Evolutionary conservation across 1,284 basidiomycete species (phyloP).

Genomic region (Cutaneotrichosporon dermatis): DNA sequence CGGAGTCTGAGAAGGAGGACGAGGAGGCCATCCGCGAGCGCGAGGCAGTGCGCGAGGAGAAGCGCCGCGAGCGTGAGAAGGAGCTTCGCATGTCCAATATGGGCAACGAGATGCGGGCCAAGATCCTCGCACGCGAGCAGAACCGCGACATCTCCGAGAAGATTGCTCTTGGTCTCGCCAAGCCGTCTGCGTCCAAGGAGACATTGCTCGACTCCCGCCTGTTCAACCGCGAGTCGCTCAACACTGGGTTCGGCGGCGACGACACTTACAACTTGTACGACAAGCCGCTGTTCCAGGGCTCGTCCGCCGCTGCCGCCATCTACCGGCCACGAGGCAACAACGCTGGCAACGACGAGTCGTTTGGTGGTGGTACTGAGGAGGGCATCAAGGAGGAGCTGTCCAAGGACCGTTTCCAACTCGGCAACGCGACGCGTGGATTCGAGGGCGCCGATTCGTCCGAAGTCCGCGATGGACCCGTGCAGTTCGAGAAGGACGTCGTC

Average conservation of each 20-base stretch:
- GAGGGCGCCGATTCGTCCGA: slow-evolving; percentile 63
- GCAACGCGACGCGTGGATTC: slow-evolving; percentile 75
- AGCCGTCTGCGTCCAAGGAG: slow-evolving; percentile 91
- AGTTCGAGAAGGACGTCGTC: slow-evolving; percentile 92
- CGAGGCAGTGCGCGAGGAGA: slow-evolving; percentile 85
- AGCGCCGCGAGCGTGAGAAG: slow-evolving; percentile 86
- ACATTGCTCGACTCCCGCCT: slow-evolving; percentile 93
- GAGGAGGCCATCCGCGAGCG: slow-evolving; percentile 80
- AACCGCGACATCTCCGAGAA: slow-evolving; percentile 99
- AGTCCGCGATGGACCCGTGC: slow-evolving; percentile 85
- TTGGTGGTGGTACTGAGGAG: slow-evolving; percentile 89
- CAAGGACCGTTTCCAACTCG: slow-evolving; percentile 91
- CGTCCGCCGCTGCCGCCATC: slow-evolving; percentile 91
- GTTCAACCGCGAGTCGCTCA: slow-evolving; percentile 91
- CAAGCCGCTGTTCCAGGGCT: slow-evolving; percentile 90
- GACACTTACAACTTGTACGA: slow-evolving; percentile 94
- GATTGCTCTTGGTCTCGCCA: slow-evolving; percentile 93
- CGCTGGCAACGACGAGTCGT: slow-evolving; percentile 80
- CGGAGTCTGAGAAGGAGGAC: slow-evolving; percentile 56
- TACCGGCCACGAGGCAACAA: slow-evolving; percentile 81
- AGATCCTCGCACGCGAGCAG: slow-evolving; percentile 85
- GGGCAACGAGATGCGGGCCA: slow-evolving; percentile 94
- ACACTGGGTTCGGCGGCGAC: slow-evolving; percentile 78
- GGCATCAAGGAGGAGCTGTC: slow-evolving; percentile 83
- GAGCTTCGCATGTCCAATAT: slow-evolving; percentile 99